Evolutionary conservation across 129 eudicot species (phyloP).

Genomic region (Flaveria brownii): DNA sequence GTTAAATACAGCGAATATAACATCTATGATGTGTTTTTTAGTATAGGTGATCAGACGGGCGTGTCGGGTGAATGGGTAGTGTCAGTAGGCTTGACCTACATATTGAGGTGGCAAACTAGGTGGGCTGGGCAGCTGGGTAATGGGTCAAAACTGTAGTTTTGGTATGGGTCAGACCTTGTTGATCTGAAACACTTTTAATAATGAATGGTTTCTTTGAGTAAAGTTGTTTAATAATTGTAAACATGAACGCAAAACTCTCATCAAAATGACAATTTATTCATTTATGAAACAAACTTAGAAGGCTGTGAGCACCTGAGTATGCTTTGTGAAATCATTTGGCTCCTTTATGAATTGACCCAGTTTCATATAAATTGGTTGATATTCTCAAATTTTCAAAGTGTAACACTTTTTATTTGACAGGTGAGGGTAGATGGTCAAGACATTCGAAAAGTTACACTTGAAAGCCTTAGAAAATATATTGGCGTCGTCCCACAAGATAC

Average conservation of each 20-base stretch:
- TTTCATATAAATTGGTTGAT: not conserved
- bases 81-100: not conserved
- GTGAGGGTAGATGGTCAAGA: conserved; percentile 91
- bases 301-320: conserved; percentile 4
- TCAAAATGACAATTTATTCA: not conserved
- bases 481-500: conserved; percentile 99
- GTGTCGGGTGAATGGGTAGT: not conserved
- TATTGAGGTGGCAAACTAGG: not conserved
- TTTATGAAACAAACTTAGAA: not conserved
- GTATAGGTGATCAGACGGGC: not conserved
- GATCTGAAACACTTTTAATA: not conserved
- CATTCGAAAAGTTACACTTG: conserved; percentile 69
- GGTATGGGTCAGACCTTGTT: not conserved
- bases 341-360: not conserved
- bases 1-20: not conserved
- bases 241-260: not conserved
- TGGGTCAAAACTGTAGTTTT: not conserved
- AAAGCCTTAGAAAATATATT: conserved; percentile 75
- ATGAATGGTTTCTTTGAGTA: not conserved
- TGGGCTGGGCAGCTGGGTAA: not conserved
- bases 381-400: conserved; percentile 9
- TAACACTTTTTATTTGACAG: conserved; percentile 41
- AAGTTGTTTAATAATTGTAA: not conserved
- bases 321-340: not conserved
- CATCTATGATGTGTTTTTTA: not conserved